Evolutionary conservation across 2,329 filamentous ascomycete genomes (phyloP), one percentile per base, ranked within the genome.

Genomic region (Cercospora janseana): DNA sequence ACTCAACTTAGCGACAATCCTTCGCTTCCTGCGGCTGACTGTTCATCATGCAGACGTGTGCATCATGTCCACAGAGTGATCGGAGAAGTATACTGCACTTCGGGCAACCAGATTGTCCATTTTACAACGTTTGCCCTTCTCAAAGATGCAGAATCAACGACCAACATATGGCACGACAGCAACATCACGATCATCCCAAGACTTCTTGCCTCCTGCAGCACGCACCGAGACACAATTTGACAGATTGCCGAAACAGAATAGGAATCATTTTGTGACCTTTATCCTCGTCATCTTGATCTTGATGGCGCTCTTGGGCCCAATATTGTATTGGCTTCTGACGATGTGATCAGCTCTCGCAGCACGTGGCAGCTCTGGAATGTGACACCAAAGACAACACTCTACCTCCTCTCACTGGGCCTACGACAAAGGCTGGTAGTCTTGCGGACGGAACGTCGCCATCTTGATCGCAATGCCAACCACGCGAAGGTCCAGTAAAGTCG

Each of bases 171-270:
- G 44, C 3, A 47, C 44, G 9, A 38, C 31, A 34, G 24, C 24
- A 13, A 40, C 32, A 12, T 29, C 44, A 8, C 27, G 4, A 16
- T 40, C 44, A 13, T 21, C 18, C 7, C 43, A 37, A 29, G 44
- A 47, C 16, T 47, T 47, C 44, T 29, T 47, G 12, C 44, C 44
- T 32, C 44, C 44, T 21, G 21, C 44, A n/a, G 44, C 44, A 16
- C 34, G 44, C 24, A 47, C 44, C 18, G 44, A 47, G 15, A 47
- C 44, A 2, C 44, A 47, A n/a, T 40, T 47, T 6, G 44, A 47
- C n/a, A 47, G 20, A 16, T n/a, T 47, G 3, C 34, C 44, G 16
- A 38, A 40, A 24, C 32, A 34, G 18, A 12, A 23, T 15, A 9
- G 42, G 13, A 32, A 29, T 26, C 21, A 29, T n/a, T 3, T 26